Evolutionary conservation across 495 filamentous ascomycete species (phyloP), one percentile per base, ranked within the genome.

Genomic region (Aspergillus kassunensis): DNA sequence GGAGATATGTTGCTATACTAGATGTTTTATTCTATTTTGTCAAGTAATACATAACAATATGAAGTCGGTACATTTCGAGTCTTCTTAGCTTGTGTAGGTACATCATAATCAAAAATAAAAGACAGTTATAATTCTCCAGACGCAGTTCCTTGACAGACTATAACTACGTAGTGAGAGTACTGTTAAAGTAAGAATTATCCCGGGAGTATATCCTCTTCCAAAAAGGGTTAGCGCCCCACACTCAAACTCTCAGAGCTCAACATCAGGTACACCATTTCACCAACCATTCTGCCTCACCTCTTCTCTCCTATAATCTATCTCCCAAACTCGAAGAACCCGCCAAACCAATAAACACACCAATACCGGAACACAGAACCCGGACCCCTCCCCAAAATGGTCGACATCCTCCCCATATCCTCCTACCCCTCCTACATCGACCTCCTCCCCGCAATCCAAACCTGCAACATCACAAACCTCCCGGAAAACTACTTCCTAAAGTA

Each of bases 401-500:
- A 77, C 71, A 75, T 76, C 56, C 62, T 76, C 64, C 74, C 74
- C 51, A 65, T 77, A 45, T 69, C 65, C 61, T 68, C 62, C 43
- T 77, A 73, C 66, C 74, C 74, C 59, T 74, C 70, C 39, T 74
- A 77, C 66, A 75, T 77, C 67, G 70, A 76, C 67, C 74, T 77
- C 57, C 74, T 92, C 96, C 59, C 93, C 89, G 85, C 95, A 59
- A 92, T 98, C 62, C 93, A 98, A 76, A 88, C 91, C 71, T 90
- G 93, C 59, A 98, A 98, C 77, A 90, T 97, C 68, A 96, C 95
- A 65, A 98, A 98, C 75, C 80, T 98, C 24, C 93, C 93, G 60
- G 93, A 98, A 74, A 98, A 98, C 79, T 98, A 98, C 81, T 97
- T 97, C 72, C 84, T 95, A 73, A 98, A 98, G 81, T 98, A 98